Conservation (phyloP, 2,329 filamentous ascomycete genomes). For the Mollisia scopiformis region DNA sequence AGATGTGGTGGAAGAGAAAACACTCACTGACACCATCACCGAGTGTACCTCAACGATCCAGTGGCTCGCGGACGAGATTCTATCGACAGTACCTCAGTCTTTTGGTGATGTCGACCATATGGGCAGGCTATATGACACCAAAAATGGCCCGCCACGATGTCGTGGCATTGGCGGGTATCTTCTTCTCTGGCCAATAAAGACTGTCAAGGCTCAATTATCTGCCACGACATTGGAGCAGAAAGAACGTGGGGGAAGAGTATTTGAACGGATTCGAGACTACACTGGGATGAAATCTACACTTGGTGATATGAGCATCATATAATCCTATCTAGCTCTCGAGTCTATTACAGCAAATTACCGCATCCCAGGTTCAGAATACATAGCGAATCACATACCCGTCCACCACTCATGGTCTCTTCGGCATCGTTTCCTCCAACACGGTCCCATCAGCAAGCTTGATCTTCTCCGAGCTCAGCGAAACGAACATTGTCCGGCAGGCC, state of each 20-base stretch:
- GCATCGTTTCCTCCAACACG: conserved; percentile 37
- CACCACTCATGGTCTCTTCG: conserved; percentile 8
- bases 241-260: conserved; percentile 31
- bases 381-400: background rate
- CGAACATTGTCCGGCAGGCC: conserved; percentile 42
- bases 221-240: conserved; percentile 36
- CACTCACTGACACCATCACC: background rate
- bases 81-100: conserved; percentile 42
- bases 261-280: conserved; percentile 43
- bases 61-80: conserved; percentile 37
- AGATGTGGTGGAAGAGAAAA: background rate
- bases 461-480: conserved; percentile 45
- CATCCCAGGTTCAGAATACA: background rate
- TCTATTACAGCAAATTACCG: background rate
- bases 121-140: conserved; percentile 7
- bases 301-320: conserved; percentile 32
- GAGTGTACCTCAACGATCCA: conserved; percentile 27
- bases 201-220: conserved; percentile 34
- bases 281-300: conserved; percentile 43
- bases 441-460: conserved; percentile 42
- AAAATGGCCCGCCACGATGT: conserved; percentile 26
- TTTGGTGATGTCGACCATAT: conserved; percentile 40
- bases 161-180: conserved; percentile 42
- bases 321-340: background rate
- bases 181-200: conserved; percentile 43